Evolutionary conservation across 2,329 filamentous ascomycete species (phyloP).

Genomic region (Penicillium sclerotigenum): DNA sequence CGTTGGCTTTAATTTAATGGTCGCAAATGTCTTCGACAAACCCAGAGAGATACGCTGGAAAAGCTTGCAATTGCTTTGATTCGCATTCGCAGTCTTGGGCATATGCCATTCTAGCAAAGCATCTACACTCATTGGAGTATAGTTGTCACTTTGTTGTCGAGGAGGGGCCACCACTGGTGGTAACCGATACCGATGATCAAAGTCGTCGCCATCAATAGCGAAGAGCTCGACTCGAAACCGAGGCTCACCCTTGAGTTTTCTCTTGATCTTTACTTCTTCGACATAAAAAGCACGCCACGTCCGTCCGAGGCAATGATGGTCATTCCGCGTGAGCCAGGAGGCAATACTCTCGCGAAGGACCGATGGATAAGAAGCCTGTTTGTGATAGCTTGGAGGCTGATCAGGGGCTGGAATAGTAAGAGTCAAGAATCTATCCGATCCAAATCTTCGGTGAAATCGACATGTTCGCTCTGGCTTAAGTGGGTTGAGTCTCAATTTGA

Average conservation of each 20-base stretch:
- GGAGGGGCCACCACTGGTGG: constrained; percentile 20
- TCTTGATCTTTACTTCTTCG: constrained; percentile 38
- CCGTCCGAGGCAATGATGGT: constrained; percentile 42
- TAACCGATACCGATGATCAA: constrained; percentile 19
- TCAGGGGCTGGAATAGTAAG: constrained; percentile 37
- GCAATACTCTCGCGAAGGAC: constrained; percentile 36
- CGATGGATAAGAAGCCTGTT: constrained; percentile 19
- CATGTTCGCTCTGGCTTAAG: constrained; percentile 43
- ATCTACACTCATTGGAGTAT: constrained; percentile 38
- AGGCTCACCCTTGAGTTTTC: constrained; percentile 27
- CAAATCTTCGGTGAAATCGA: constrained; percentile 47
- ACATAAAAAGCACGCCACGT: constrained; percentile 46
- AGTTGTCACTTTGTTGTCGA: constrained; percentile 26
- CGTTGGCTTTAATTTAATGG: constrained; percentile 33
- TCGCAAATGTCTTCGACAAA: constrained; percentile 45
- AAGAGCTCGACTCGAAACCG: constrained; percentile 42
- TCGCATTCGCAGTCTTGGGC: constrained; percentile 32
- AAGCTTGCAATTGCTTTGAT: constrained; percentile 44
- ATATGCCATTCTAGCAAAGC: constrained; percentile 49
- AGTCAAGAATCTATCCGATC: constrained; percentile 46
- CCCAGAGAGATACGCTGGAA: constrained; percentile 46
- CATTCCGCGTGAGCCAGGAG: constrained; percentile 40
- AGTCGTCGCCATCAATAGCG: constrained; percentile 45
- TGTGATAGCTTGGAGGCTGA: constrained; percentile 28
- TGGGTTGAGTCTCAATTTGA: constrained; percentile 42